Conservation (phyloP, 345 rosid genomes). For the Euclidium syriacum region DNA sequence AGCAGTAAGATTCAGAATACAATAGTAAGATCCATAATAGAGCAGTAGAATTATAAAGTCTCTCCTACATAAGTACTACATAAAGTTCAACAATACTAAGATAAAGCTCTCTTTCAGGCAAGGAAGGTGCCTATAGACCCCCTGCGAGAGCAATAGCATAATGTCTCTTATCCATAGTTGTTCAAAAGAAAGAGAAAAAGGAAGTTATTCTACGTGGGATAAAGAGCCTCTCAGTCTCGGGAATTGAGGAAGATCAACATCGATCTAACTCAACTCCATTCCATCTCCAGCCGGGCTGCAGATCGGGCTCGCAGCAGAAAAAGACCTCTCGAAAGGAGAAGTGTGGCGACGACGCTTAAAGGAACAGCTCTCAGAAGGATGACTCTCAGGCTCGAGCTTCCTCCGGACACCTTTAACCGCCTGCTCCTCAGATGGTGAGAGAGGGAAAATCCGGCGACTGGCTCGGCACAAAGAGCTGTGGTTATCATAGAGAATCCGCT, state of each 20-base stretch:
- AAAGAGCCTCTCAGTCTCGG: conserved; percentile 27
- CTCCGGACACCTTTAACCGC: conserved; percentile 93
- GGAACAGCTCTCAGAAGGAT: conserved; percentile 63
- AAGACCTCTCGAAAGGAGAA: conserved; percentile 96
- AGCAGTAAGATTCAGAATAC: conserved; percentile 17
- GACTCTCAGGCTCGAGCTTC: conserved; percentile 80
- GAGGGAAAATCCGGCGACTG: conserved; percentile 75
- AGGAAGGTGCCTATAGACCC: conserved; percentile 41
- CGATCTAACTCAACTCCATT: conserved; percentile 90
- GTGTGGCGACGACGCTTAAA: conserved; percentile 88
- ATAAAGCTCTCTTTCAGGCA: conserved; percentile 51
- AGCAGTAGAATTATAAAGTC: conserved; percentile 27
- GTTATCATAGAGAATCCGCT: conserved; percentile 94
- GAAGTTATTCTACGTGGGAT: conserved; percentile 30
- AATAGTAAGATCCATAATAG: conserved; percentile 23
- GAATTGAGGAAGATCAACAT: conserved; percentile 1
- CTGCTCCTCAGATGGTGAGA: conserved; percentile 71
- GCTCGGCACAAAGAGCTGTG: conserved; percentile 91
- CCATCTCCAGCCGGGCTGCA: conserved; percentile 95
- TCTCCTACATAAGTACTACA: conserved; percentile 32
- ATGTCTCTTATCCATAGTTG: conserved; percentile 43
- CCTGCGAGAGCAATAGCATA: conserved; percentile 40
- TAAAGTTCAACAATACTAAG: conserved; percentile 37
- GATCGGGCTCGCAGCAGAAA: conserved; percentile 81
- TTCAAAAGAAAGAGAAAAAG: conserved; percentile 35